These are phyloP conservation scores for Ogataea methylovora DNA, from an alignment of 805 yeast species.

Conservation along the genomic window DNA sequence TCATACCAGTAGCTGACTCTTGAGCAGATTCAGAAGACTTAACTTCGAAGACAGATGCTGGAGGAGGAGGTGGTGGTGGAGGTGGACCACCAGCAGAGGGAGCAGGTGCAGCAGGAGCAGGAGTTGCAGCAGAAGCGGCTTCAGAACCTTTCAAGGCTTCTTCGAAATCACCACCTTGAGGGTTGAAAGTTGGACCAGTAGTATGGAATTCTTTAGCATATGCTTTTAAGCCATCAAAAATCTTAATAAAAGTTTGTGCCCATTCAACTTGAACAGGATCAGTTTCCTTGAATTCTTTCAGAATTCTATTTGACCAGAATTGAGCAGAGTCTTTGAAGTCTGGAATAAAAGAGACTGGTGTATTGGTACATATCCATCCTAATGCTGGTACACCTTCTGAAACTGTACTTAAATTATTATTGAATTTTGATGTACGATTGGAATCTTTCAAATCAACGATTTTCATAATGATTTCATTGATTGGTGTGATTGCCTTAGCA, in stretches of 20 bases:
- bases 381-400: slow-evolving; percentile 86
- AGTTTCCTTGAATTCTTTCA: slow-evolving; percentile 74
- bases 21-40: slow-evolving; percentile 18
- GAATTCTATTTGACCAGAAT: slow-evolving; percentile 87
- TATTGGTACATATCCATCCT: slow-evolving; percentile 79
- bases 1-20: slow-evolving; percentile 42
- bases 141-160: slow-evolving; percentile 32
- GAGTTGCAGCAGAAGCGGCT: slow-evolving; percentile 11
- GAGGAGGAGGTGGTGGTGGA: slow-evolving; percentile 87
- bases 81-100: slow-evolving; percentile 48
- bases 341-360: slow-evolving; percentile 69
- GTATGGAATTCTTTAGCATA: slow-evolving; percentile 75
- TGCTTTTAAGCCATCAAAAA: slow-evolving; percentile 62
- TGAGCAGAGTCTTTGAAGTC: slow-evolving; percentile 88
- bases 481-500: slow-evolving; percentile 55
- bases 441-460: slow-evolving; percentile 64
- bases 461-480: slow-evolving; percentile 50
- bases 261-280: slow-evolving; percentile 69
- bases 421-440: slow-evolving; percentile 58
- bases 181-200: slow-evolving; percentile 80
- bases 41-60: slow-evolving; percentile 57
- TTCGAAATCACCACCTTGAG: slow-evolving; percentile 49
- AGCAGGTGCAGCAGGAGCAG: slow-evolving; percentile 19
- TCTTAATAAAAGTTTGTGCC: slow-evolving; percentile 59
- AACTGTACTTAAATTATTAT: slow-evolving; percentile 71